phyloP scores from a whole-genome alignment of 495 filamentous ascomycete species.

The Neurospora sp. region DNA sequence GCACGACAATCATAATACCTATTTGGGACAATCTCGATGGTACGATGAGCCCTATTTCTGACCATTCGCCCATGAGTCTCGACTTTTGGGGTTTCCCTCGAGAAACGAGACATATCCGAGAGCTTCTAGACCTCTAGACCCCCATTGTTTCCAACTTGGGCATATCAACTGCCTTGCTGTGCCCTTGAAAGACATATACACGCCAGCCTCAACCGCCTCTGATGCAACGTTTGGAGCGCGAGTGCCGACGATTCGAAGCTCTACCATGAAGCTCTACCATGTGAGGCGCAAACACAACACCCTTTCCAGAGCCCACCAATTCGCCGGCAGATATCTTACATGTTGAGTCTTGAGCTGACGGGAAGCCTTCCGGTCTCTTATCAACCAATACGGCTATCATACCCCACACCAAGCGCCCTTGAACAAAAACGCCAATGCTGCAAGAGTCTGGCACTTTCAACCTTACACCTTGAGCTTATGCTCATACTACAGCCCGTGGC shows the following conservation, averaged over 20 bases:
- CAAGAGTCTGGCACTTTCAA: not conserved
- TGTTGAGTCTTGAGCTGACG: not conserved
- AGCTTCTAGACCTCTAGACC: not conserved
- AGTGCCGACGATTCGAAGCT: not conserved
- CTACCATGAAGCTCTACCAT: no score
- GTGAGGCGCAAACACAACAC: not conserved
- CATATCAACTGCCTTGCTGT: not conserved
- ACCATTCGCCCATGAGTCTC: not conserved
- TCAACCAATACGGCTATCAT: slow-evolving; percentile 3
- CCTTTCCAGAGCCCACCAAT: not conserved
- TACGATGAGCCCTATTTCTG: not conserved
- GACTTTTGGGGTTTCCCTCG: not conserved
- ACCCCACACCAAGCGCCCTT: slow-evolving; percentile 2
- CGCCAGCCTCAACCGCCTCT: not conserved
- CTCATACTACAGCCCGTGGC: not conserved
- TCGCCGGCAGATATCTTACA: not conserved
- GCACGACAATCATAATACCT: not conserved
- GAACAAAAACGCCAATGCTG: not conserved
- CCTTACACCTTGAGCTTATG: not conserved
- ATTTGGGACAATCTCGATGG: not conserved
- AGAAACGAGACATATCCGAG: not conserved
- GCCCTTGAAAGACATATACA: not conserved
- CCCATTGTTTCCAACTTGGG: not conserved
- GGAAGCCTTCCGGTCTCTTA: not conserved
- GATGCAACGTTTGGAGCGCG: not conserved